Evolutionary conservation across 2,329 filamentous ascomycete genomes (phyloP).

Genomic region (Microcyclosporella mali): DNA sequence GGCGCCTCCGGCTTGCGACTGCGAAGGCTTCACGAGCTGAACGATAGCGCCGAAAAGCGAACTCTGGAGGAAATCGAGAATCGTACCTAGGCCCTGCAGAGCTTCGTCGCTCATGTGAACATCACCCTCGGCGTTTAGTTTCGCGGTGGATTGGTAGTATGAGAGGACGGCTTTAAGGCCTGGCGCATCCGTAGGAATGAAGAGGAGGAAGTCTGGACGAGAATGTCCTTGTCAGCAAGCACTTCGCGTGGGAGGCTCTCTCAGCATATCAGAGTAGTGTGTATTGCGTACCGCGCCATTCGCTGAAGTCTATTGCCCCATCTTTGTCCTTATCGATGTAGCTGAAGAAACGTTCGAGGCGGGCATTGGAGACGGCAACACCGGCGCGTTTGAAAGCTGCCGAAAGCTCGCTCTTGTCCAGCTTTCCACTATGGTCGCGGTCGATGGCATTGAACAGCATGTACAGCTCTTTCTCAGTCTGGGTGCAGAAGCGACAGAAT

Average conservation of each 20-base stretch:
- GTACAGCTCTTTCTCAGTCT: slow-evolving; percentile 77
- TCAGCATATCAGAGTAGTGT: slow-evolving; percentile 1
- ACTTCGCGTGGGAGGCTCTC: not conserved
- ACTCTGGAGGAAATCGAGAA: slow-evolving; percentile 58
- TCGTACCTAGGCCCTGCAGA: slow-evolving; percentile 90
- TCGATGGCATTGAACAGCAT: slow-evolving; percentile 82
- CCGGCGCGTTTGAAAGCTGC: slow-evolving; percentile 72
- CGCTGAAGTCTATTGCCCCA: slow-evolving; percentile 79
- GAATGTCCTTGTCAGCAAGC: not conserved
- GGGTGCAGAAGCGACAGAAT: slow-evolving; percentile 80
- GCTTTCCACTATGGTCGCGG: slow-evolving; percentile 71
- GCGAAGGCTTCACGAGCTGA: slow-evolving; percentile 35
- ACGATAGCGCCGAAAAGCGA: slow-evolving; percentile 71
- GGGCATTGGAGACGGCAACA: slow-evolving; percentile 67
- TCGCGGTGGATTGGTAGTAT: slow-evolving; percentile 85
- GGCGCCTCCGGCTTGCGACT: slow-evolving; percentile 12
- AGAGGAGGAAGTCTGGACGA: slow-evolving; percentile 75
- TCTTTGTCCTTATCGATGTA: slow-evolving; percentile 88
- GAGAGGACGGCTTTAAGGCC: slow-evolving; percentile 77
- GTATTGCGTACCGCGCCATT: slow-evolving; percentile 78
- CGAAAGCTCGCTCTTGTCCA: slow-evolving; percentile 80
- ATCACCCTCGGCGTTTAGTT: slow-evolving; percentile 88
- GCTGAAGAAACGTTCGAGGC: slow-evolving; percentile 77
- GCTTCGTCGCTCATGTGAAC: slow-evolving; percentile 85
- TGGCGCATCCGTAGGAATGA: slow-evolving; percentile 65